Percentiles rank a stretch among this genome's conserved stretches.
phyloP scores from a whole-genome alignment of 179 eudicot species.

The Silene vulgaris region DNA sequence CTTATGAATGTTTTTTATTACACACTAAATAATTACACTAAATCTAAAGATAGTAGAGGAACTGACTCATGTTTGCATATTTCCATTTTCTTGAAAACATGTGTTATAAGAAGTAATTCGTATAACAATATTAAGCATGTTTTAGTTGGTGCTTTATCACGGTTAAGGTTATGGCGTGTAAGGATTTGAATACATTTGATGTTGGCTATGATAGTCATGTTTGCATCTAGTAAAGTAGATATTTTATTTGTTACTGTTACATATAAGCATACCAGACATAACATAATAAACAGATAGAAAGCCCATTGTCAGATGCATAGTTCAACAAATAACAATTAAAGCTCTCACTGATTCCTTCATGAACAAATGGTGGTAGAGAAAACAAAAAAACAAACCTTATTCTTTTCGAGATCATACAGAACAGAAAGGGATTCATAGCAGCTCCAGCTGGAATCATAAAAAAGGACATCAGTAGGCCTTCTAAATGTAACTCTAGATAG shows the following conservation, averaged over 20 bases:
- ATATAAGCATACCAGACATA: background rate
- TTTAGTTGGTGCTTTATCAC: background rate
- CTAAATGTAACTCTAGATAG: background rate
- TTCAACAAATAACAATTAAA: background rate
- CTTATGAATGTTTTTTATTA: no score
- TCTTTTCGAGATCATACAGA: background rate
- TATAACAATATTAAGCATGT: background rate
- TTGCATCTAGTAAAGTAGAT: background rate
- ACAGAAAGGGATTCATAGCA: background rate
- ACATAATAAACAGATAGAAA: background rate
- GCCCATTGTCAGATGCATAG: background rate
- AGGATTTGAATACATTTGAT: background rate
- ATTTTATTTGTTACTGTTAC: background rate
- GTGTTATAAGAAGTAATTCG: background rate
- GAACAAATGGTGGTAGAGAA: background rate
- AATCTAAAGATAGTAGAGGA: no score
- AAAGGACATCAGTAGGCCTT: background rate
- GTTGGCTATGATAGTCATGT: background rate
- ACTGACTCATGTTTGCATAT: no score
- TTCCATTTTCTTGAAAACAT: background rate
- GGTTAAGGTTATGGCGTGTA: background rate
- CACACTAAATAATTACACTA: no score
- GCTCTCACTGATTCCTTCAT: background rate
- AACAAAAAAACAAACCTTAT: slow-evolving; percentile 7
- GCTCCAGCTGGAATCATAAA: background rate